A percentile compares a stretch with the other conserved stretches of the same genome.
phyloP scores from a whole-genome alignment of 2,329 filamentous ascomycete species.

The Alternaria incomplexa region DNA sequence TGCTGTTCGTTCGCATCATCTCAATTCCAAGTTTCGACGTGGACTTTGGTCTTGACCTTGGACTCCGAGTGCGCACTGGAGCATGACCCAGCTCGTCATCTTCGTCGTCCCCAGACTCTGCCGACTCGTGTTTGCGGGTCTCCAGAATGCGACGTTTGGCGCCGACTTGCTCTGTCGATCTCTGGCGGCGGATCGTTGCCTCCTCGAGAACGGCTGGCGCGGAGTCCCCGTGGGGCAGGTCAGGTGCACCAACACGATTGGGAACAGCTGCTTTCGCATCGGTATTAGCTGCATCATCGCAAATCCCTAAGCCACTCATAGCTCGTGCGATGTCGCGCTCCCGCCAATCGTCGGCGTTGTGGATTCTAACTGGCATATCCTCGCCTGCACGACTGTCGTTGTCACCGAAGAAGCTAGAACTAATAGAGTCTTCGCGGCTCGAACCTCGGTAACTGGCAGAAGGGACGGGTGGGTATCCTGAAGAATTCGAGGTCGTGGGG shows the following conservation, averaged over 20 bases:
- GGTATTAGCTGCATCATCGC: constrained; percentile 62
- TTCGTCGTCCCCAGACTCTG: constrained; percentile 91
- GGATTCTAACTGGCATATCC: constrained; percentile 77
- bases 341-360: constrained; percentile 78
- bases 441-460: constrained; percentile 79
- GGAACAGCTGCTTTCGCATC: constrained; percentile 41
- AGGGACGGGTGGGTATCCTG: constrained; percentile 73
- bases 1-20: constrained; percentile 97
- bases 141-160: constrained; percentile 78
- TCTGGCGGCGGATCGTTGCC: constrained; percentile 62
- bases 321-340: constrained; percentile 59
- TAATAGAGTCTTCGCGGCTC: constrained; percentile 86
- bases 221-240: constrained; percentile 57
- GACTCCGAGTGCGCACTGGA: constrained; percentile 59
- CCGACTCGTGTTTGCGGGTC: constrained; percentile 73
- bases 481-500: constrained; percentile 77
- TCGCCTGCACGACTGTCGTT: constrained; percentile 76
- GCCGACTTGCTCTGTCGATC: constrained; percentile 75
- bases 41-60: constrained; percentile 52
- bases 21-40: constrained; percentile 88
- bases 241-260: constrained; percentile 43
- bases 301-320: constrained; percentile 76
- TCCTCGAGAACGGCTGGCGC: constrained; percentile 64
- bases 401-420: constrained; percentile 86
- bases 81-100: constrained; percentile 82